Evolutionary conservation across 805 yeast species (phyloP), one percentile per base, ranked within the genome.

Genomic region (Pichia phayaonensis): DNA sequence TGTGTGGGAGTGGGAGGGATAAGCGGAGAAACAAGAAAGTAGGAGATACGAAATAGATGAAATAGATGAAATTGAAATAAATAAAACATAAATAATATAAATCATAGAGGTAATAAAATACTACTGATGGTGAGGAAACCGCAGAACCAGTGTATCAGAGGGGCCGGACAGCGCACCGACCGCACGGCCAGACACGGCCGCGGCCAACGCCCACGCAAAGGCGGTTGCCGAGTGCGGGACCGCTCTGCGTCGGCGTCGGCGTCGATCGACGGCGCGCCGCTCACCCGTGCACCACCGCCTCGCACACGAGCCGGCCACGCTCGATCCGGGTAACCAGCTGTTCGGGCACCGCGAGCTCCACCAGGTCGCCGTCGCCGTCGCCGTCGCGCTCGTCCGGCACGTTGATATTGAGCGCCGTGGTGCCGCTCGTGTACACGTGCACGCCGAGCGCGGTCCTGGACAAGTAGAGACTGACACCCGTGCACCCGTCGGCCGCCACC

Each of bases 321-420:
- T 69, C 50, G 54, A 78, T 31, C 40, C 47, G 73, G 68, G 89
- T 96, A 62, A 80, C 79, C 68, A 94, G 77, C 72, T 94, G 99
- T 69, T 94, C 99, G 10, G 98, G 97, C 41, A 86, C 79, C 10
- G 96, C 83, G 49, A 81, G 71, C 68, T 94, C 99, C 48, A 74
- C 78, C 68, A 77, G 83, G 65, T 92, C 96, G 39, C 81, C 88
- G 22, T 75, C 83, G 44, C 76, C 77, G 21, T 42, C 46, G 40
- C 12, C 22, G n/a, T 7, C 4, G 22, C 29, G 13, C 13, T 76
- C 77, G 21, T 39, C 46, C n/a, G 96, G 53, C 10, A 88, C 75
- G 62, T 90, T 88, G 58, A 94, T 74, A 66, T 94, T 94, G 66
- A 94, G 72, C 4, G 95, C 78, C 0, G 97, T 86, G 16, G 95